These are phyloP conservation scores for Fraxinus greggii DNA, from an alignment of 305 asterid genomes.

Conservation along the genomic window DNA sequence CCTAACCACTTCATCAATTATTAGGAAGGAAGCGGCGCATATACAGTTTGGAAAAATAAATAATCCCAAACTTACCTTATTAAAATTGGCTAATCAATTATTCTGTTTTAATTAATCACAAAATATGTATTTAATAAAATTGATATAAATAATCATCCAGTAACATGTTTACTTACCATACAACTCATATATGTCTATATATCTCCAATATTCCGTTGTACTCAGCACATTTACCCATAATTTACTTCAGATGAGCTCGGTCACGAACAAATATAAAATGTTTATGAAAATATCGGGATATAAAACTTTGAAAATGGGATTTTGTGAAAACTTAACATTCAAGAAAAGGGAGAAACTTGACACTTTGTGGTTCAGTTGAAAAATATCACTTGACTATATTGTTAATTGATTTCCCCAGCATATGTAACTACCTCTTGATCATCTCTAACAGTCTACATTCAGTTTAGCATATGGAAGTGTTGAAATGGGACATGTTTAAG, in stretches of 20 bases:
- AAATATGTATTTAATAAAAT: background rate
- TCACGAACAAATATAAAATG: background rate
- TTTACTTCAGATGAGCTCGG: background rate
- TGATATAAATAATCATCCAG: background rate
- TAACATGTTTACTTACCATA: background rate
- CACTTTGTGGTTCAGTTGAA: background rate
- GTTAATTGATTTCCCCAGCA: background rate
- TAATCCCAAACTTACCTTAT: background rate
- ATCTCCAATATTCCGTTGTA: background rate
- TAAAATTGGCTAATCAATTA: background rate
- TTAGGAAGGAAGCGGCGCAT: background rate
- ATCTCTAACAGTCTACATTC: background rate
- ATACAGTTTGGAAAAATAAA: background rate
- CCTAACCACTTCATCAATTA: background rate
- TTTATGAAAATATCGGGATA: background rate
- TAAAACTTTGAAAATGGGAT: background rate
- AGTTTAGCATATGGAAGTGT: background rate
- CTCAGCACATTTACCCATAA: background rate
- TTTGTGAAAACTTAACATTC: background rate
- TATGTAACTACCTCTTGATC: background rate
- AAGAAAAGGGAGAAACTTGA: background rate
- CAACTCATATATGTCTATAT: background rate
- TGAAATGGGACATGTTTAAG: background rate
- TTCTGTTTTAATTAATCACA: background rate
- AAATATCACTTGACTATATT: background rate